Conservation (phyloP, 2,329 filamentous ascomycete species). For the Colletotrichum sansevieriae region DNA sequence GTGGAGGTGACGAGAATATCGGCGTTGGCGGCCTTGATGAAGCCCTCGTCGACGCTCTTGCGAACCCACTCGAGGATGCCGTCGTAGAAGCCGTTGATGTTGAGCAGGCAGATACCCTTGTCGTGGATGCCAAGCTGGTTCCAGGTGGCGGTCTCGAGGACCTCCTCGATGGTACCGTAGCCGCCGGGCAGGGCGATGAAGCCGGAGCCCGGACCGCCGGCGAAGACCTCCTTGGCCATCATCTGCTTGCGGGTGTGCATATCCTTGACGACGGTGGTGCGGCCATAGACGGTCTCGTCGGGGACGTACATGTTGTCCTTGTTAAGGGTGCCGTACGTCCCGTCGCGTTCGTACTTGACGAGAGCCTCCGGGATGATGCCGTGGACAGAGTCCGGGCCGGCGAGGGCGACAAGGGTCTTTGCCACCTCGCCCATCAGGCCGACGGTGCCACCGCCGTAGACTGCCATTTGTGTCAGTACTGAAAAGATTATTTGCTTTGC, state of each 20-base stretch:
- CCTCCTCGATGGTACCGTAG: slow-evolving; percentile 95
- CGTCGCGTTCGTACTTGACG: slow-evolving; percentile 80
- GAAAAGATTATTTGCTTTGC: neutral
- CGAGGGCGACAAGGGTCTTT: slow-evolving; percentile 84
- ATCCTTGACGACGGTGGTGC: slow-evolving; percentile 89
- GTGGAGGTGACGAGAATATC: slow-evolving; percentile 84
- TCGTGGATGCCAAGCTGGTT: slow-evolving; percentile 96
- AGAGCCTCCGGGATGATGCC: slow-evolving; percentile 93
- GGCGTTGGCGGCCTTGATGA: slow-evolving; percentile 78
- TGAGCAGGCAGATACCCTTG: slow-evolving; percentile 83
- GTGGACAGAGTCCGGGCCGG: slow-evolving; percentile 85
- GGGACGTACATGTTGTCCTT: slow-evolving; percentile 69
- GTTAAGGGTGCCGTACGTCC: slow-evolving; percentile 62
- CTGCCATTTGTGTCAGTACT: slow-evolving; percentile 54
- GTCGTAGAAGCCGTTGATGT: slow-evolving; percentile 93
- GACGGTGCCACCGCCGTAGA: slow-evolving; percentile 95
- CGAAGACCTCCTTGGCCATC: slow-evolving; percentile 91
- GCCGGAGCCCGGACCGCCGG: slow-evolving; percentile 84
- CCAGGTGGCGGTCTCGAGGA: slow-evolving; percentile 93
- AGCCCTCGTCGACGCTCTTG: slow-evolving; percentile 80
- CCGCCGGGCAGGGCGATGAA: slow-evolving; percentile 92
- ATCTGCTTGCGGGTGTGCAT: slow-evolving; percentile 97
- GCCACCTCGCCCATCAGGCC: slow-evolving; percentile 97
- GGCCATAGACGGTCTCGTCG: slow-evolving; percentile 77
- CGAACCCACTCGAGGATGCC: slow-evolving; percentile 86